Evolutionary conservation across 1,284 basidiomycete genomes (phyloP), one percentile per base, ranked within the genome.

Genomic region (Butyriboletus appendiculatus): DNA sequence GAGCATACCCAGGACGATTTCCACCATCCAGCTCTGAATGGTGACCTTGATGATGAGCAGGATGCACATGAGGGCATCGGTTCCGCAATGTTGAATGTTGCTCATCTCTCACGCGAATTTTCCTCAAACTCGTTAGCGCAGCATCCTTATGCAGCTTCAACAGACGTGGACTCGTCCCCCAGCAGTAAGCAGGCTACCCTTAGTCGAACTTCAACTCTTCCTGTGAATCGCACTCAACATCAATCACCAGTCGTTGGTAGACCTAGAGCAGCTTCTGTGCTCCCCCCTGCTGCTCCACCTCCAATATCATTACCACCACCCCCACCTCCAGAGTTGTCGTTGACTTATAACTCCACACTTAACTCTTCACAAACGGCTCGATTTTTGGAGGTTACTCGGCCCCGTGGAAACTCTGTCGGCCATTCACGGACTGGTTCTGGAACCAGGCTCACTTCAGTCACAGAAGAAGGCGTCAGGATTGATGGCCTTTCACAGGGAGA

Each of bases 271-370:
- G 71, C 80, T 22, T 85, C 85, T 51, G 76, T 73, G 18, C 78
- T 90, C 34, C 86, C 86, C 9, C 87, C 87, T 18, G 77, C 81
- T 38, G 78, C 76, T 0, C 88, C 88, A 5, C 86, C 85, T 14
- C 88, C 88, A 26, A 74, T 76, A 30, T 75, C 76, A 48, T 78
- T 83, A 8, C 76, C 82, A n/a, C 87, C 88, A 1, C 84, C 82
- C 0, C 80, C 86, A 2, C 87, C 86, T 41, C 59, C 70, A 24
- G 68, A 73, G 28, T 49, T 67, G 10, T 58, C 60, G 15, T 74
- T 78, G 47, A 55, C 57, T 26, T 45, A 62, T 30, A 60, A 66
- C 9, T 32, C 69, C 26, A 34, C 57, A 68, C 75, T 49, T 45
- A 62, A 22, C 34, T 64, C 38, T 56, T 62, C 59, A 52, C 72